Evolutionary conservation across 176 grass and related monocot species (phyloP).

Genomic region (Ananas comosus): DNA sequence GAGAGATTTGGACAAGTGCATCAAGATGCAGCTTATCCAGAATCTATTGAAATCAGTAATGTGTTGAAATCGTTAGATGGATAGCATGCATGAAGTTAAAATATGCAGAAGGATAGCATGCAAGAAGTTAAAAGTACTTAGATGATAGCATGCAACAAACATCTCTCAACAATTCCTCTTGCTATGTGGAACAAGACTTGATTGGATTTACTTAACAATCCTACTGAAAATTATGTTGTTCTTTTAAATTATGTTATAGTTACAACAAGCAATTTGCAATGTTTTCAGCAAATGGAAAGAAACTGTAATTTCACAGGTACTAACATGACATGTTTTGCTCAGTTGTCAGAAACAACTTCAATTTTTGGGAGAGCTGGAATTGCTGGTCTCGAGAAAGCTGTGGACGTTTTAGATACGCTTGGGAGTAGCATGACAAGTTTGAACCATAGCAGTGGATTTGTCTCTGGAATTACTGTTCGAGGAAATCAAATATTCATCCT

Average conservation of each 20-base stretch:
- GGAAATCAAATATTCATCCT: constrained; percentile 72
- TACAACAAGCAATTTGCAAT: background rate
- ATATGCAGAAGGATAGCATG: too few relatives aligned
- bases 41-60: too few relatives aligned
- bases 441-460: constrained; percentile 75
- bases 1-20: too few relatives aligned
- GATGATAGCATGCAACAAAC: too few relatives aligned
- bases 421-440: constrained; percentile 84
- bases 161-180: too few relatives aligned
- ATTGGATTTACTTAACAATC: too few relatives aligned
- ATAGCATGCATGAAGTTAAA: too few relatives aligned
- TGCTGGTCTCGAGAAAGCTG: constrained; percentile 73
- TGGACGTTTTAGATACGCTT: constrained; percentile 75
- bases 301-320: background rate
- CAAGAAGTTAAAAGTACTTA: too few relatives aligned
- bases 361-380: constrained; percentile 74
- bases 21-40: too few relatives aligned
- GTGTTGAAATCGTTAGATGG: too few relatives aligned
- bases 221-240: background rate
- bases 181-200: too few relatives aligned
- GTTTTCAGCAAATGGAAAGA: background rate
- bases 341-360: constrained; percentile 69
- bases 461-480: constrained; percentile 39
- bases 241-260: background rate
- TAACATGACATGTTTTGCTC: constrained; percentile 36